These are phyloP conservation scores for Agrocybe pediades DNA, from an alignment of 768 basidiomycete genomes.

Conservation along the genomic window DNA sequence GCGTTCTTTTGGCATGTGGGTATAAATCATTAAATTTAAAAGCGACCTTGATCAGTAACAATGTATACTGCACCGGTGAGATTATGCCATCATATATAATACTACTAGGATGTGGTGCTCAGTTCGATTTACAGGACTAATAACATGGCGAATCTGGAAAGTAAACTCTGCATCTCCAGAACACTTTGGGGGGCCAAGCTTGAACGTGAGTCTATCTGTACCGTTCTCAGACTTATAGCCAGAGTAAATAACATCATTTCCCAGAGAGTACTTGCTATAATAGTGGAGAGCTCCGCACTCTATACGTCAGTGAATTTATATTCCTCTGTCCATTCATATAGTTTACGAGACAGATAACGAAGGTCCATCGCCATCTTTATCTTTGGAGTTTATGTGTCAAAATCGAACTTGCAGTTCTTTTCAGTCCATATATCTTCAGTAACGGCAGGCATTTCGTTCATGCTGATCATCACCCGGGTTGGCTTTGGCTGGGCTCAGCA, in stretches of 20 bases:
- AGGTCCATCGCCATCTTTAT: neutral
- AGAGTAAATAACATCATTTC: too few species aligned
- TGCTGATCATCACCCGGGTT: conserved; percentile 1
- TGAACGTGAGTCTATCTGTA: neutral
- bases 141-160: neutral
- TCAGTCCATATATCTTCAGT: neutral
- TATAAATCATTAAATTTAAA: neutral
- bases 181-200: neutral
- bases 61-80: conserved; percentile 1
- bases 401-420: conserved; percentile 3
- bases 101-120: neutral
- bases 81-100: neutral
- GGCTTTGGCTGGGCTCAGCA: neutral
- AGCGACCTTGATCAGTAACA: neutral
- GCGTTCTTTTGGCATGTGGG: too few species aligned
- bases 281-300: neutral
- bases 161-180: neutral
- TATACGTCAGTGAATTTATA: neutral
- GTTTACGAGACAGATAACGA: too few species aligned
- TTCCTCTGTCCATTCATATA: neutral
- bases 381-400: neutral
- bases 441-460: neutral
- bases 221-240: too few species aligned
- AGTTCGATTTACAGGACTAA: neutral
- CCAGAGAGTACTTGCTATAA: neutral